A percentile compares a stretch with the other conserved stretches of the same genome.
Evolutionary conservation across 2,329 filamentous ascomycete species (phyloP).

Genomic region (Ophiostoma novo-ulmi): DNA sequence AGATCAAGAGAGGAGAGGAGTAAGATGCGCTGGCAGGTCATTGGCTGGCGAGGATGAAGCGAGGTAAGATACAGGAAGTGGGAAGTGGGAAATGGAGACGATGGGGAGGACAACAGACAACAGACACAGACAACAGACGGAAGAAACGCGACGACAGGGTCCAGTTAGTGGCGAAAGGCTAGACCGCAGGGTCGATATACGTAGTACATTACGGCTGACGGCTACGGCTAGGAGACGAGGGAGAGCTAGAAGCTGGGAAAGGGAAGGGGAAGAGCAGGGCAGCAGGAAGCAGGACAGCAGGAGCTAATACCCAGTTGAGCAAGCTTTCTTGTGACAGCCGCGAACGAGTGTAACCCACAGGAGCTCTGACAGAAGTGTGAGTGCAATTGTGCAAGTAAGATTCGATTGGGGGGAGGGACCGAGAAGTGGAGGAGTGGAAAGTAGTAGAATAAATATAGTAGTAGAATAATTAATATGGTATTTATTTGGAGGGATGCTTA

Average conservation of each 20-base stretch:
- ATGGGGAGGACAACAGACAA: not conserved
- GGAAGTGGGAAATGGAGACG: conserved; percentile 8
- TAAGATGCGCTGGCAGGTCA: not conserved
- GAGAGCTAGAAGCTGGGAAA: not conserved
- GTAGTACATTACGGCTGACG: not conserved
- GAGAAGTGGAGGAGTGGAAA: not conserved
- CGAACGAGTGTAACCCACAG: conserved; percentile 5
- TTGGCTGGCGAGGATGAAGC: not conserved
- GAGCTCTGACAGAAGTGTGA: not conserved
- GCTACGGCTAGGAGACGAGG: not conserved
- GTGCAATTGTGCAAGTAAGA: not conserved
- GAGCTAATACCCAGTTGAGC: not conserved
- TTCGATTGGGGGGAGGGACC: not conserved
- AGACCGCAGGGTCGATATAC: not conserved
- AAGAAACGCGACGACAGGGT: conserved; percentile 3
- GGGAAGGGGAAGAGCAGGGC: not conserved
- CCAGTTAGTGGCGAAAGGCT: not conserved
- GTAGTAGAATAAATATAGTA: not conserved
- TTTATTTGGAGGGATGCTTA: not conserved
- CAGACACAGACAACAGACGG: not conserved
- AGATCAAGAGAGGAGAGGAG: not conserved
- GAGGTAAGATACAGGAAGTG: not conserved
- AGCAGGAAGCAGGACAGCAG: not conserved
- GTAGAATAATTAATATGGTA: not conserved
- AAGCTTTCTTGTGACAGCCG: conserved; percentile 6